These are phyloP conservation scores for Aeminium ludgeri DNA, from an alignment of 495 filamentous ascomycete species.

Conservation along the genomic window DNA sequence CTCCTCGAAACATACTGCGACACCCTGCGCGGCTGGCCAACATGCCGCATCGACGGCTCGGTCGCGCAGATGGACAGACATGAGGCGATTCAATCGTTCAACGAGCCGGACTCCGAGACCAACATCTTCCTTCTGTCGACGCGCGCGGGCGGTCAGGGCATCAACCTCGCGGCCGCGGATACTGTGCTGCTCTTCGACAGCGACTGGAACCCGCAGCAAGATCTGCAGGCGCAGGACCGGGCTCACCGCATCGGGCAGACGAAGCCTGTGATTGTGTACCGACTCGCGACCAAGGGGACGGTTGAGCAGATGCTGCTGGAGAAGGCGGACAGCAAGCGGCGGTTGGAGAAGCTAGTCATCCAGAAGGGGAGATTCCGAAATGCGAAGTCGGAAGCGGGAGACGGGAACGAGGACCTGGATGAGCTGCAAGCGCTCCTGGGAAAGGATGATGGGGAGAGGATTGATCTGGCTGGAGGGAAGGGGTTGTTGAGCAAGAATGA, in stretches of 20 bases:
- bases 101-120: conserved; percentile 27
- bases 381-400: conserved; percentile 37
- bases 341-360: conserved; percentile 87
- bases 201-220: conserved; percentile 97
- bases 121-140: conserved; percentile 81
- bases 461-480: conserved; percentile 42
- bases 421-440: conserved; percentile 42
- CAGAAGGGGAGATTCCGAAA: conserved; percentile 67
- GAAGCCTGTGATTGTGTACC: conserved; percentile 82
- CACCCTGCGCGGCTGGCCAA: conserved; percentile 52
- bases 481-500: conserved; percentile 61
- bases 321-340: conserved; percentile 82
- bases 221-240: conserved; percentile 89
- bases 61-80: conserved; percentile 66
- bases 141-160: conserved; percentile 83
- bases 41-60: conserved; percentile 85
- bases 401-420: conserved; percentile 33
- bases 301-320: conserved; percentile 80
- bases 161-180: conserved; percentile 63
- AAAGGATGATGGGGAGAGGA: conserved; percentile 37
- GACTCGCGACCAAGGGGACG: conserved; percentile 81
- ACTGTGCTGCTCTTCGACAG: conserved; percentile 62
- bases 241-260: conserved; percentile 91
- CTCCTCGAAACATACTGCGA: conserved; percentile 74
- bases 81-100: conserved; percentile 74